Base-by-base conservation (phyloP, 805 yeast species). In the Tetrapisispora nanseiensis region DNA sequence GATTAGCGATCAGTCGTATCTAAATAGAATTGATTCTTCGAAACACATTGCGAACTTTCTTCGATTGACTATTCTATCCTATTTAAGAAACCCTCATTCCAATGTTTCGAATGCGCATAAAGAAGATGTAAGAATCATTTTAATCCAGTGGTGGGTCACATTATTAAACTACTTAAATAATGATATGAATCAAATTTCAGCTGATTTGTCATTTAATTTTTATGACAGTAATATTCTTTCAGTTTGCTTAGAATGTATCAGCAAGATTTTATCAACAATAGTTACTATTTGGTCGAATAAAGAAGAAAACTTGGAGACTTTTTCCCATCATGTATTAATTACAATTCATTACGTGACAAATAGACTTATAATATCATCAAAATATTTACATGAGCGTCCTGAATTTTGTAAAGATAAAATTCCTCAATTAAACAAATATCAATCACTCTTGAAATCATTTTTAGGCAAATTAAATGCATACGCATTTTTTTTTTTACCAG, bases 71-170 rank as follows among this genome's bases (percentile, higher is more conserved):
- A 40, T 51, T 10, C 30, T 51, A 23, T 47, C 55, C 3, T 47
- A 46, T 40, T 26, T 51, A 36, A 42, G 42, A 20, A 5, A 21
- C 3, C 13, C 21, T 46, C 13, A 15, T 12, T 27, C 11, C 3
- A 4, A 22, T 13, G 11, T 33, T n/a, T 12, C 26, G 19, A 19
- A n/a, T 22, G 15, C n/a, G 12, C n/a, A 18, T 9, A 18, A 39
- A 7, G 19, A 32, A 19, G 37, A 18, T n/a, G 16, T 32, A 31
- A 39, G 56, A 37, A 55, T 54, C 27, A 50, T 50, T 6, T 42
- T 59, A 20, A 44, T 46, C 6, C 65, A 60, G 38, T 61, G 66
- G 66, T 61, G 66, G 66, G 47, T 54, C 1, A 49, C 58, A 1
- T 38, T 58, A 13, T 38, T 60, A 34, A 56, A 57, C 37, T 51